Evolutionary conservation across 106 monocot genomes (phyloP), one percentile per base, ranked within the genome.

Genomic region (Iris macrosiphon): DNA sequence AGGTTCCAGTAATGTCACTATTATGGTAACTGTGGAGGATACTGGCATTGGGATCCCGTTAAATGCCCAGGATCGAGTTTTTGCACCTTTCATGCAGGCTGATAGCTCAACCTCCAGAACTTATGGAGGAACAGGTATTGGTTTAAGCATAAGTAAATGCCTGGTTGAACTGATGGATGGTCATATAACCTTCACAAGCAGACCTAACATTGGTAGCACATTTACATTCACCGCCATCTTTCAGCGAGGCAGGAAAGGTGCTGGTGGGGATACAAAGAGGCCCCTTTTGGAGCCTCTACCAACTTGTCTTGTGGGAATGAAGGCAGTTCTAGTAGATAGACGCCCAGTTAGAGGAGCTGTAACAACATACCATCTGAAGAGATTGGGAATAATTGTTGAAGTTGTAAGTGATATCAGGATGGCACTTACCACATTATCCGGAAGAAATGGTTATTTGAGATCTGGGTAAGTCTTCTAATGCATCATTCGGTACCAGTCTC

Each of bases 111-210:
- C 90, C 39, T 98, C 96, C 13, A 73, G 96, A 40, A 86, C 77
- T 50, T 87, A 90, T 57, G 96, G 96, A 30, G 96, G 96, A 57
- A 98, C 96, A 18, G 96, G 96, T 45, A 98, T 98, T 78, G 96
- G 96, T 6, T 65, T 98, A 55, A 91, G 90, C 57, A 98, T 98
- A 40, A 98, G 86, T 47, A 98, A 98, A 54, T 98, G 96, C 52
- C 63, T 98, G 6, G 96, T 98, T 34, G 96, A 98, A 74, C 59
- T 98, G 45, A 98, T 98, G 96, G 71, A 65, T 37, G 96, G 96
- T 6, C 64, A 78, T 37, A 98, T 98, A 73, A 73, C 52, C 55
- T 98, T 98, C 60, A 52, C 71, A 10, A 91, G 90, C 43, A 62
- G 45, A 3, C 96, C 90, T 20, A 50, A 75, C 40, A 59, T 91